Evolutionary conservation across 768 basidiomycete species (phyloP), one percentile per base, ranked within the genome.

Genomic region (Mycena indigotica): DNA sequence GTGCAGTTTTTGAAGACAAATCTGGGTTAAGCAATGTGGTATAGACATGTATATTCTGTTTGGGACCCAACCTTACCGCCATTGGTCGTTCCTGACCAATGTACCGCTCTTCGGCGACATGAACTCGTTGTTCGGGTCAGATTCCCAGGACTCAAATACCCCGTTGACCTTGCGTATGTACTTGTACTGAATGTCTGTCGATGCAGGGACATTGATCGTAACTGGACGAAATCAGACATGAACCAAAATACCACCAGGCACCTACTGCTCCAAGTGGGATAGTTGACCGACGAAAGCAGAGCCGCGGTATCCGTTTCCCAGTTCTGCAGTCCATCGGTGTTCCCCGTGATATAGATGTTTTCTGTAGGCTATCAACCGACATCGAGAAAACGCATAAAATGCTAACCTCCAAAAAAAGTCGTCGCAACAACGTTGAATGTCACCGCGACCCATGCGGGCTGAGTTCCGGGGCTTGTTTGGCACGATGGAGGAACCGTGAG

Each of bases 241-340:
- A 46, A 53, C 35, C n/a, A 24, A 49, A 17, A 35, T 35, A 35
- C 8, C 10, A 35, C 17, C 8, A 19, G 48, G 19, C 3, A 78
- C 87, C 66, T 64, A 89, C 88, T 78, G 65, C 77, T 84, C 88
- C 88, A 90, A 49, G 67, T 82, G 3, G 88, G 88, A 69, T 89
- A 89, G 55, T 79, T 74, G 23, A 74, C 78, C 4, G 82, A 56
- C 5, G 80, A 82, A 53, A 91, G 69, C 8, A 78, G 67, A 39
- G 89, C 48, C 13, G 89, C 87, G 54, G 71, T 78, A 50, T 76
- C 74, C 2, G 86, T 75, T 25, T 79, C 80, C 89, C 89, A 91
- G 70, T 84, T 77, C 52, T 73, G 62, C 26, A 91, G 77, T 26
- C 77, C 80, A 50, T 71, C 71, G 28, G 8, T 35, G 32, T 17